phyloP scores from a whole-genome alignment of 306 rosid species.

The Alnus glutinosa region DNA sequence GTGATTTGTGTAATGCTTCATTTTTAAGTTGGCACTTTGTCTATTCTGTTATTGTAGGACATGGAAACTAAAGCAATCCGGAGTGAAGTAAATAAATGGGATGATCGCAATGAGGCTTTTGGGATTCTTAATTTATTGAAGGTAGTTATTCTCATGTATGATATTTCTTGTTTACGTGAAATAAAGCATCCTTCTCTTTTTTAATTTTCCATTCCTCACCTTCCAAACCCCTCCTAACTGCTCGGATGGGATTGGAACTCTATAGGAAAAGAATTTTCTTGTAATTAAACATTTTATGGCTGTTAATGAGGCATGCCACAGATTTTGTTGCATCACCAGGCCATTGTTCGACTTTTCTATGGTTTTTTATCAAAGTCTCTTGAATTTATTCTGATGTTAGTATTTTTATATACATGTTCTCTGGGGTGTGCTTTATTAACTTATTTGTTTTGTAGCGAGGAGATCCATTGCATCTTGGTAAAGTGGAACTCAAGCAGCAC shows the following conservation, averaged over 20 bases:
- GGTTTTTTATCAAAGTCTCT: neutral
- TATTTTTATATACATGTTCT: conserved; percentile 15
- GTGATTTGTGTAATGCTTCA: neutral
- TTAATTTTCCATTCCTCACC: neutral
- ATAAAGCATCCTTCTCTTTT: no score
- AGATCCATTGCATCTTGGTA: conserved; percentile 52
- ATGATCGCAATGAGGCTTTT: conserved; percentile 46
- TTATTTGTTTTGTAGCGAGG: conserved; percentile 58
- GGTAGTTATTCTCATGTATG: conserved; percentile 43
- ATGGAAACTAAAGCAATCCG: conserved; percentile 50
- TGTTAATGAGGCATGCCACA: neutral
- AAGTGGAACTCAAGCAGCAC: conserved; percentile 64
- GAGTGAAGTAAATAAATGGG: conserved; percentile 52
- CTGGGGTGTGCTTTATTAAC: conserved; percentile 19
- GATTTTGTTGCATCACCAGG: neutral
- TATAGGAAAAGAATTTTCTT: neutral
- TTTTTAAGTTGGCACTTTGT: neutral
- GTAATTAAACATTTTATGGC: neutral
- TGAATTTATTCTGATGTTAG: conserved; percentile 3
- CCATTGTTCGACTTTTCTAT: neutral
- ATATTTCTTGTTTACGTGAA: neutral
- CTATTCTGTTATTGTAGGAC: conserved; percentile 48
- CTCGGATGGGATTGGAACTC: neutral
- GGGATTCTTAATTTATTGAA: conserved; percentile 59
- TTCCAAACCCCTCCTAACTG: neutral